Evolutionary conservation across 2,329 filamentous ascomycete genomes (phyloP).

Genomic region (Huntiella bhutanensis): DNA sequence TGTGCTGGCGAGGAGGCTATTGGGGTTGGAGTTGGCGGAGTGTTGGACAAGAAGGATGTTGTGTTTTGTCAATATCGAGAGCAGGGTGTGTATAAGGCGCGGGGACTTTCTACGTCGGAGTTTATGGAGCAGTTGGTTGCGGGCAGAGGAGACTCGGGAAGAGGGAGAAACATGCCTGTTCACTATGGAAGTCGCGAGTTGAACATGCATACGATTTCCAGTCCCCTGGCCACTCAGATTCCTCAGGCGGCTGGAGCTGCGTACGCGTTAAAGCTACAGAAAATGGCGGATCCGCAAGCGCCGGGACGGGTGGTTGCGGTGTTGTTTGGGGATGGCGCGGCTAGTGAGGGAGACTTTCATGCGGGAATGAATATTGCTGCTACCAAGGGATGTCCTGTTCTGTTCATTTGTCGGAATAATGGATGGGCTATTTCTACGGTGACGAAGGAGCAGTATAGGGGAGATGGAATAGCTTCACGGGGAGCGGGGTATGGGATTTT

Average conservation of each 20-base stretch:
- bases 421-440: constrained; percentile 83
- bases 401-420: constrained; percentile 88
- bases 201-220: constrained; percentile 75
- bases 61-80: constrained; percentile 92
- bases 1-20: constrained; percentile 90
- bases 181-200: constrained; percentile 77
- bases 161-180: constrained; percentile 88
- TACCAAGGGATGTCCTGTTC: constrained; percentile 66
- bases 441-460: constrained; percentile 76
- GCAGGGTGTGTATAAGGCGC: constrained; percentile 73
- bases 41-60: constrained; percentile 66
- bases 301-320: constrained; percentile 55
- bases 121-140: constrained; percentile 95
- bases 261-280: constrained; percentile 71
- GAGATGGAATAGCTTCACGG: constrained; percentile 74
- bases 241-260: constrained; percentile 76
- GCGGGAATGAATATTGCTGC: constrained; percentile 81
- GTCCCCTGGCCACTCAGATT: constrained; percentile 71
- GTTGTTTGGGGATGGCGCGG: constrained; percentile 83
- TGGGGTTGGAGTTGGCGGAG: constrained; percentile 72
- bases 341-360: constrained; percentile 82
- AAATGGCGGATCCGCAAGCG: constrained; percentile 47
- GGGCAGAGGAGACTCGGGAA: constrained; percentile 61
- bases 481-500: constrained; percentile 88
- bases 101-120: constrained; percentile 68